These are phyloP conservation scores for Nitzschia inconspicua DNA, from an alignment of 108 stramenopile species.

Conservation along the genomic window DNA sequence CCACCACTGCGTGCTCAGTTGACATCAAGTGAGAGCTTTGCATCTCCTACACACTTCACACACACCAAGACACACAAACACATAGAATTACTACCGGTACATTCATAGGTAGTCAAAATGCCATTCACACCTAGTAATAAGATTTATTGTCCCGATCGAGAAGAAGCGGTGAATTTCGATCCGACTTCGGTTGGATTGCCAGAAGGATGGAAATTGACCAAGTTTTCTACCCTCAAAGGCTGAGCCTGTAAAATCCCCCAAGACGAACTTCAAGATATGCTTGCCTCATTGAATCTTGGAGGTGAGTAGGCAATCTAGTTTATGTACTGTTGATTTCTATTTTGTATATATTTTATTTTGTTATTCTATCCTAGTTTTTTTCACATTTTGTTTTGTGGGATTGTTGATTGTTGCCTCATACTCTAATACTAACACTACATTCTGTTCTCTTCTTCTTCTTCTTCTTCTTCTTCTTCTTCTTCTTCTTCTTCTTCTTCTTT, in stretches of 20 bases:
- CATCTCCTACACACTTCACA: no score
- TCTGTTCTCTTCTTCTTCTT: not conserved
- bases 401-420: no score
- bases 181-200: constrained; percentile 73
- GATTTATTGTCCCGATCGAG: constrained; percentile 9
- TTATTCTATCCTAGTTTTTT: no score
- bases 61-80: no score
- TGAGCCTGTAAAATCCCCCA: constrained; percentile 92
- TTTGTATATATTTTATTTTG: no score
- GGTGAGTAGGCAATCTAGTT: not conserved
- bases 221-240: constrained; percentile 74
- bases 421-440: not conserved
- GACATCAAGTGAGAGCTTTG: no score
- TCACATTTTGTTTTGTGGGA: no score
- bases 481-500: not conserved
- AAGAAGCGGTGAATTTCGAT: constrained; percentile 70
- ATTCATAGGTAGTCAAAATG: no score
- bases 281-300: constrained; percentile 54
- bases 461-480: not conserved
- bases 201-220: constrained; percentile 63
- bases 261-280: constrained; percentile 70
- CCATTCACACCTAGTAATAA: no score
- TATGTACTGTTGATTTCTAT: not conserved
- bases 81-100: no score
- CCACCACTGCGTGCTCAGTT: no score